These are phyloP conservation scores for Syzygium aromaticum DNA, from an alignment of 345 rosid genomes.

Conservation along the genomic window DNA sequence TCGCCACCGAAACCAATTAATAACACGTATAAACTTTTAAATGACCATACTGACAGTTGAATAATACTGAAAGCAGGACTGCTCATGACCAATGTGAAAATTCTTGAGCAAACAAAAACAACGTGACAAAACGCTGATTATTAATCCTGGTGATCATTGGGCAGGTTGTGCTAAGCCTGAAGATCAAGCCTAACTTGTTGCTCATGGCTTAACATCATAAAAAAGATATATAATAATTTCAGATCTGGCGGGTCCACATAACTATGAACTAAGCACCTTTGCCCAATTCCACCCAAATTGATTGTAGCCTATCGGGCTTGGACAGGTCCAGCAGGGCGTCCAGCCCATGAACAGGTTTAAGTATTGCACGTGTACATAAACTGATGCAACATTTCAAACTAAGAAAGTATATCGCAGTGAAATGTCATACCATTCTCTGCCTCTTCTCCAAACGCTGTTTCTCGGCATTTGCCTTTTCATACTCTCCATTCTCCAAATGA, in stretches of 20 bases:
- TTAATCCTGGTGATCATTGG: neutral
- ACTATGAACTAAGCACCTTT: neutral
- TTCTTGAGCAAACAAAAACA: neutral
- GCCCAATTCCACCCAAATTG: neutral
- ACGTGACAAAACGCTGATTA: neutral
- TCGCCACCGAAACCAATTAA: neutral
- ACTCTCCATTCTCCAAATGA: conserved; percentile 95
- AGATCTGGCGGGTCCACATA: neutral
- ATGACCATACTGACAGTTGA: neutral
- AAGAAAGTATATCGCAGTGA: neutral
- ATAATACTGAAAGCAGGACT: neutral
- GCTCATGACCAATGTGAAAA: neutral
- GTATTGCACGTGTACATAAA: neutral
- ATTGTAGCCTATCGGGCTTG: neutral
- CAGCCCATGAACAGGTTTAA: neutral
- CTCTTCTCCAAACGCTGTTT: conserved; percentile 87
- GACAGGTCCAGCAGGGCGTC: neutral
- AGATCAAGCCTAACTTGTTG: neutral
- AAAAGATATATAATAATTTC: neutral
- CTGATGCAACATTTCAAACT: neutral
- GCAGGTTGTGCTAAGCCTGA: neutral
- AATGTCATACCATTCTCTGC: conserved; percentile 73
- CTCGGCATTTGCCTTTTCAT: conserved; percentile 88
- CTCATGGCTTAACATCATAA: neutral
- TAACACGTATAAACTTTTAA: neutral